Evolutionary conservation across 1,284 basidiomycete species (phyloP).

Genomic region (Cystobasidium slooffiae): DNA sequence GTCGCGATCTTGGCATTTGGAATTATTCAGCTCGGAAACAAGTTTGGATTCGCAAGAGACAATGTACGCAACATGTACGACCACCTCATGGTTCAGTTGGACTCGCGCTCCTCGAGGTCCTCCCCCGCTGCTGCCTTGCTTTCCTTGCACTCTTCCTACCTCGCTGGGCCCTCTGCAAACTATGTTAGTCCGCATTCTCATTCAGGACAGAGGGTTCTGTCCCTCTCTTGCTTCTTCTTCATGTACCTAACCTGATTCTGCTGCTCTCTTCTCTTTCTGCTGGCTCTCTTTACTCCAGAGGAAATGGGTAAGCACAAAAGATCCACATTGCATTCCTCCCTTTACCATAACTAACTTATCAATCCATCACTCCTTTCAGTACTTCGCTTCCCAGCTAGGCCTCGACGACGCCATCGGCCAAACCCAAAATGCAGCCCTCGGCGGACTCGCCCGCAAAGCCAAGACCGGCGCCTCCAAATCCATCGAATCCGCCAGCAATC

Average conservation of each 20-base stretch:
- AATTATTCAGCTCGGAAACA: conserved; percentile 89
- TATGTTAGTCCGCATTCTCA: not conserved
- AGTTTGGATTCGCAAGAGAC: conserved; percentile 97
- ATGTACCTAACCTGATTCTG: no score
- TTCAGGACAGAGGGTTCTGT: no score
- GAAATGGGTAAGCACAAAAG: not conserved
- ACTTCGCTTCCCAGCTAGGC: conserved; percentile 98
- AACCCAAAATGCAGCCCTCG: conserved; percentile 75
- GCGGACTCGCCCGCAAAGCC: conserved; percentile 80
- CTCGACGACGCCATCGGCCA: conserved; percentile 98
- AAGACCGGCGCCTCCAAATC: conserved; percentile 69
- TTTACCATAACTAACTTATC: not conserved
- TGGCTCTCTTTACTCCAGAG: not conserved
- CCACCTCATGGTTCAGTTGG: conserved; percentile 96
- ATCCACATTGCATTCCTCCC: not conserved
- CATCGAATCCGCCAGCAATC: conserved; percentile 79
- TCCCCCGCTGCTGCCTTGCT: conserved; percentile 91
- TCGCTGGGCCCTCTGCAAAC: conserved; percentile 69
- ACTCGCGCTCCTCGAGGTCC: conserved; percentile 96
- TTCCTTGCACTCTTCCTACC: conserved; percentile 97
- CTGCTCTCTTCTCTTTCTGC: no score
- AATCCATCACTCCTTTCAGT: conserved; percentile 91
- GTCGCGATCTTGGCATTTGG: no score
- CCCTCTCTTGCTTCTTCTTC: no score
- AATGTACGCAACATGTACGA: conserved; percentile 76